Percentiles rank a stretch among this genome's conserved stretches.
phyloP scores from a whole-genome alignment of 805 yeast species.

The Torulaspora delbrueckii region DNA sequence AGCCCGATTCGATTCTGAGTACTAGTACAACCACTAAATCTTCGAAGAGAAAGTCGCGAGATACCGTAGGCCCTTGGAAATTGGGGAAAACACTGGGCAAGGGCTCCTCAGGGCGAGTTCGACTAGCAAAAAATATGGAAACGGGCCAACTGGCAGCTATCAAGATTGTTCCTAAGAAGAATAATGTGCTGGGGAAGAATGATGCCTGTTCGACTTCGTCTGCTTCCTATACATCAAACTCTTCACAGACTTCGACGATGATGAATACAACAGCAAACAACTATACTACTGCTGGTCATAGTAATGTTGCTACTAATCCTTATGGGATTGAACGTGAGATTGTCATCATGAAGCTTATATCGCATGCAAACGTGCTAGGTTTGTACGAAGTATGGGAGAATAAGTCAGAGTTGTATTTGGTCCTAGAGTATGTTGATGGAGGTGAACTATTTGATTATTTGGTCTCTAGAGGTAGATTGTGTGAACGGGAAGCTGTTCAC shows the following conservation, averaged over 20 bases:
- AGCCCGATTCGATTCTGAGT: conserved; percentile 28
- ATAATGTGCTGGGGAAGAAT: conserved; percentile 14
- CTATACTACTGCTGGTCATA: conserved; percentile 17
- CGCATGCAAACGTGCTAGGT: conserved; percentile 90
- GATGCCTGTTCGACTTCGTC: conserved; percentile 15
- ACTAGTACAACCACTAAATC: conserved; percentile 26
- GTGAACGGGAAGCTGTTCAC: conserved; percentile 68
- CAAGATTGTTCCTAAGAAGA: conserved; percentile 67
- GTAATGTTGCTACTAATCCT: conserved; percentile 40
- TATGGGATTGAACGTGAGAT: conserved; percentile 97
- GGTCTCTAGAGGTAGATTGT: conserved; percentile 61
- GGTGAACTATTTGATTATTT: conserved; percentile 77
- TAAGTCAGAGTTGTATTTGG: conserved; percentile 76
- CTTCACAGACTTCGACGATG: conserved; percentile 12
- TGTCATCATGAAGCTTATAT: conserved; percentile 90
- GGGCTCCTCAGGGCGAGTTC: conserved; percentile 79
- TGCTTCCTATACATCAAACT: conserved; percentile 15
- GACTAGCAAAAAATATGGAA: conserved; percentile 61
- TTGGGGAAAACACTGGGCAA: conserved; percentile 74
- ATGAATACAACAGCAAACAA: conserved; percentile 12
- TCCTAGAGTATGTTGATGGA: conserved; percentile 81
- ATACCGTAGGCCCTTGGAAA: conserved; percentile 75
- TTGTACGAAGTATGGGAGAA: conserved; percentile 98
- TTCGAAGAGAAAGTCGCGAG: conserved; percentile 32
- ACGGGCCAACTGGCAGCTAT: conserved; percentile 80